Percentiles rank a stretch among this genome's conserved stretches.
Evolutionary conservation across 2,329 filamentous ascomycete species (phyloP).

Genomic region (Passalora sequoiae): DNA sequence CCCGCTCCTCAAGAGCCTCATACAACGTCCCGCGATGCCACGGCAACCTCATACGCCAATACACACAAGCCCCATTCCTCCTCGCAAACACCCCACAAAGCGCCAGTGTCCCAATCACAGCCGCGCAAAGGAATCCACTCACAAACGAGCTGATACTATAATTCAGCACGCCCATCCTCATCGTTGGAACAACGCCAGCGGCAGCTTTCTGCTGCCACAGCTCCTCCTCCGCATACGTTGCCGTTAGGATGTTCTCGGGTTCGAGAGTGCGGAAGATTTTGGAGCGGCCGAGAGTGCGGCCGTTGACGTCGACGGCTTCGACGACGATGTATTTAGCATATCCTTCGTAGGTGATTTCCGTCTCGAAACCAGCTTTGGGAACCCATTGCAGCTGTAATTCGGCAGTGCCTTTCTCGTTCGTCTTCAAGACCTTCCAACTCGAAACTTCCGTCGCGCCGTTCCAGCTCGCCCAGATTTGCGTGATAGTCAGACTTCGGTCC

Average conservation of each 20-base stretch:
- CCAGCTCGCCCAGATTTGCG: slow-evolving; percentile 47
- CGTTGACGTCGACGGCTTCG: slow-evolving; percentile 17
- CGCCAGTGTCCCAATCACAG: not conserved
- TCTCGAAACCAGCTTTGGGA: slow-evolving; percentile 17
- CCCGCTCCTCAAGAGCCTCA: not conserved
- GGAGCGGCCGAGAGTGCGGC: slow-evolving; percentile 6
- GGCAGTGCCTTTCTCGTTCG: slow-evolving; percentile 11
- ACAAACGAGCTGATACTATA: not conserved
- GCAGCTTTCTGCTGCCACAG: slow-evolving; percentile 14
- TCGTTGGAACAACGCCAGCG: not conserved
- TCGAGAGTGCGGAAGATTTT: slow-evolving; percentile 4
- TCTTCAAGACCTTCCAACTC: slow-evolving; percentile 17
- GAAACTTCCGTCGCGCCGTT: slow-evolving; percentile 38
- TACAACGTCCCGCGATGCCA: not conserved
- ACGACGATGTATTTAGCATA: slow-evolving; percentile 16
- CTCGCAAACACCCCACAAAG: not conserved
- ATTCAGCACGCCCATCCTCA: not conserved
- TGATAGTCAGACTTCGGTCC: slow-evolving; percentile 19
- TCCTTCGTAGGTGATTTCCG: slow-evolving; percentile 14
- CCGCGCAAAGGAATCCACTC: not conserved
- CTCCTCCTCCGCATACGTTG: slow-evolving; percentile 15
- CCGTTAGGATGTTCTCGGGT: slow-evolving; percentile 4
- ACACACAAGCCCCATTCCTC: not conserved
- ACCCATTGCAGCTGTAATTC: slow-evolving; percentile 11
- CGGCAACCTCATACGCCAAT: not conserved